A percentile compares a stretch with the other conserved stretches of the same genome.
These are phyloP conservation scores for Lachnellula arida DNA, from an alignment of 2,329 filamentous ascomycete species.

Conservation along the genomic window DNA sequence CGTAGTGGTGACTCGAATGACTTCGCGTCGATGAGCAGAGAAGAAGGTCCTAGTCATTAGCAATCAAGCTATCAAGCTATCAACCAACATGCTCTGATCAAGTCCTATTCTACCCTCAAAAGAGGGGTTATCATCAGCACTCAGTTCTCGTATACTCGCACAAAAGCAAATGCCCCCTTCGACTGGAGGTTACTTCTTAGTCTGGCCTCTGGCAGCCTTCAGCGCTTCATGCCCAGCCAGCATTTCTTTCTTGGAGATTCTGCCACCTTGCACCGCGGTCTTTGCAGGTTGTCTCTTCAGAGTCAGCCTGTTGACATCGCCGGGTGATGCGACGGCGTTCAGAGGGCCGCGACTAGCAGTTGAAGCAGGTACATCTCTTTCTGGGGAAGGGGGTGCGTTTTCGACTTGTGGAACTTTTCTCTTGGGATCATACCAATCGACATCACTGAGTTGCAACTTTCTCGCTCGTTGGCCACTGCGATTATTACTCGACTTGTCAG, in stretches of 20 bases:
- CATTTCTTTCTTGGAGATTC: constrained; percentile 23
- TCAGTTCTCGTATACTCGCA: constrained; percentile 8
- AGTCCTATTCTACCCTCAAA: constrained; percentile 25
- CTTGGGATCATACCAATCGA: constrained; percentile 76
- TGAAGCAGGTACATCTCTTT: neutral
- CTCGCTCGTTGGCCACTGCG: constrained; percentile 73
- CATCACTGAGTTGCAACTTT: constrained; percentile 91
- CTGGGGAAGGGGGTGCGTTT: constrained; percentile 7
- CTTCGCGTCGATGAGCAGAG: constrained; percentile 8
- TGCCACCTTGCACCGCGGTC: constrained; percentile 12
- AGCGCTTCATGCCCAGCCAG: constrained; percentile 22
- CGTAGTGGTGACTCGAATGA: constrained; percentile 3
- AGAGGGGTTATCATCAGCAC: constrained; percentile 24
- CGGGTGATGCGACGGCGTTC: constrained; percentile 3
- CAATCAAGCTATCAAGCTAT: constrained; percentile 11
- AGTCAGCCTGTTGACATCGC: neutral
- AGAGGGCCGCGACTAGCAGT: neutral
- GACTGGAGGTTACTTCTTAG: constrained; percentile 16
- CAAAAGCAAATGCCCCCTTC: constrained; percentile 2
- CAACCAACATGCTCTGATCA: constrained; percentile 22
- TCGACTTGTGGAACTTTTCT: constrained; percentile 18
- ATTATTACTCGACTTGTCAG: constrained; percentile 34
- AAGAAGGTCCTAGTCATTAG: constrained; percentile 14
- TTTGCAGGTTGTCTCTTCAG: constrained; percentile 5
- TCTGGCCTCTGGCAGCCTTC: constrained; percentile 1